Evolutionary conservation across 805 yeast species (phyloP), one percentile per base, ranked within the genome.

Genomic region (Barnettozyma botsteinii): DNA sequence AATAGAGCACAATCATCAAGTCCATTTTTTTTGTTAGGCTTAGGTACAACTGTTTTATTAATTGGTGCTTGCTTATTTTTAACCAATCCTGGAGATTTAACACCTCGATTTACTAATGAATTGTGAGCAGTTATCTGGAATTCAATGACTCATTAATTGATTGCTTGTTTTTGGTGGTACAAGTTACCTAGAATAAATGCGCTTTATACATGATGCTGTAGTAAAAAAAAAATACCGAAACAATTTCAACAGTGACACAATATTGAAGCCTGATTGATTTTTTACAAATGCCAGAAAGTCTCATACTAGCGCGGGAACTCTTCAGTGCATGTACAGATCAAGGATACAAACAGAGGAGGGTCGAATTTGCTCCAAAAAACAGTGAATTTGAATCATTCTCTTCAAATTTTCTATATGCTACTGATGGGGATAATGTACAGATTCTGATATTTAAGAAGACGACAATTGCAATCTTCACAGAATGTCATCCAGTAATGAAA

Each of bases 381-480:
- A 32, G 25, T 13, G 40, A 38, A 19, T 38, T 14, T 22, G 36
- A 40, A 33, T 31, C 25, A 28, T 5, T 44, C 34, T 28, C 31
- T 37, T 40, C 47, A 38, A 8, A 45, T 24, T 48, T 44, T 26
- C 32, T 51, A 1, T 39, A 31, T 25, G 37, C 32, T 13, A 24
- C 19, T 14, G 45, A 47, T 2, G 38, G 42, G 1, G 36, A 35
- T 8, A 6, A 24, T 6, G 36, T 56, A n/a, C 71, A 67, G 47
- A 43, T 66, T 15, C 46, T 65, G 26, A 51, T 66, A 34, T 64
- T 60, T 46, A 64, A 58, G 38, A 40, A 43, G 8, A 57, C 68
- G 0, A 50, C 43, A 25, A 36, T 59, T 22, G 29, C 40, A 14
- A 42, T 66, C 0, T 61, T 65, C 36, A 41, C 37, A 13, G 65